Conservation (phyloP, 1,139 yeast species). For the Barnettozyma hawaiiensis region DNA sequence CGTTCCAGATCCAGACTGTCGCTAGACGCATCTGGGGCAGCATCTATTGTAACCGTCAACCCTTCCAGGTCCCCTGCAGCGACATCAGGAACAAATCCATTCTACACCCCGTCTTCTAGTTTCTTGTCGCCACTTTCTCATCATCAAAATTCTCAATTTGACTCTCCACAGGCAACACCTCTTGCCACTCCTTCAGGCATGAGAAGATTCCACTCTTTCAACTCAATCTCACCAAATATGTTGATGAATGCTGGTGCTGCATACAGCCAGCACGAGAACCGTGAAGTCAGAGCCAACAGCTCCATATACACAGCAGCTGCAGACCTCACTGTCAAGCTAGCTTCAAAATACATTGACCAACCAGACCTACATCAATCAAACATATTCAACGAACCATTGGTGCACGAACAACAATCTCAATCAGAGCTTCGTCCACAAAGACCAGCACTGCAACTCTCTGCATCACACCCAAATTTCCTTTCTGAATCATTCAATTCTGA, state of each 20-base stretch:
- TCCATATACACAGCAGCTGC: conserved; percentile 27
- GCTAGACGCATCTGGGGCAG: conserved; percentile 31
- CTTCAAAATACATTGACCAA: conserved; percentile 23
- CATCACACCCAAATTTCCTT: conserved; percentile 1
- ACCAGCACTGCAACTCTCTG: not conserved
- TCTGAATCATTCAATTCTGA: conserved; percentile 9
- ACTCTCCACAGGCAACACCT: conserved; percentile 24
- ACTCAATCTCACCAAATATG: conserved; percentile 23
- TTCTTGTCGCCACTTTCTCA: conserved; percentile 34
- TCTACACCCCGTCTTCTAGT: conserved; percentile 38
- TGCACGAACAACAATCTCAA: not conserved
- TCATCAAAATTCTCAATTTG: not conserved
- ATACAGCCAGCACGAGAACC: conserved; percentile 3
- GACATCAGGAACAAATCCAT: conserved; percentile 35
- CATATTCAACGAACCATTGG: not conserved
- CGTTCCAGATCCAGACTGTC: conserved; percentile 40
- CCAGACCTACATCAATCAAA: not conserved
- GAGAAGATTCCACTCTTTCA: conserved; percentile 11
- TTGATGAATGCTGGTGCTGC: conserved; percentile 14
- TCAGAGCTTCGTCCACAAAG: conserved; percentile 1
- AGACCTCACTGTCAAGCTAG: conserved; percentile 30
- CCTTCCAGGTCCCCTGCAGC: conserved; percentile 18
- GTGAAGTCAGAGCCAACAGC: conserved; percentile 11
- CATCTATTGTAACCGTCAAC: conserved; percentile 20
- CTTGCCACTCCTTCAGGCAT: conserved; percentile 20